These are phyloP conservation scores for Eucalyptus grandis DNA, from an alignment of 345 rosid genomes.

Conservation along the genomic window DNA sequence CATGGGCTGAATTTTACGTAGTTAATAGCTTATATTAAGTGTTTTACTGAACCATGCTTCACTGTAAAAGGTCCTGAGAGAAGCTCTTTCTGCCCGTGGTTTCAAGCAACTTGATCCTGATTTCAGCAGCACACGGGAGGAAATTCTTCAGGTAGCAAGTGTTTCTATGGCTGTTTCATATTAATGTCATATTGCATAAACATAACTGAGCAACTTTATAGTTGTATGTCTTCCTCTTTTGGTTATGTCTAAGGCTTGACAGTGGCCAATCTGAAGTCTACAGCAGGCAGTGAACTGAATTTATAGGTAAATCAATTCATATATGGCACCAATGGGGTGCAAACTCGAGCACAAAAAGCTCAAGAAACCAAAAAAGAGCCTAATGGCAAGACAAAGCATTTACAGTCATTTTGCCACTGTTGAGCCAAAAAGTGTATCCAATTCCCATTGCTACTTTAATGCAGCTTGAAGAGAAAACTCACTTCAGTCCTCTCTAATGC, in stretches of 20 bases:
- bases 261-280: background rate
- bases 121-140: conserved; percentile 54
- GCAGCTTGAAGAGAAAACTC: background rate
- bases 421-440: background rate
- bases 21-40: background rate
- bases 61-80: conserved; percentile 39
- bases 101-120: conserved; percentile 36
- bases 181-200: background rate
- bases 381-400: background rate
- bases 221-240: background rate
- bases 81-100: conserved; percentile 33
- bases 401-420: background rate
- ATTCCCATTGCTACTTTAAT: background rate
- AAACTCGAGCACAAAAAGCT: background rate
- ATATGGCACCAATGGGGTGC: background rate
- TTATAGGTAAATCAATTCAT: background rate
- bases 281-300: background rate
- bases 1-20: background rate
- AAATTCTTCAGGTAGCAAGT: conserved; percentile 60
- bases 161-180: background rate
- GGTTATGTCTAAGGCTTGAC: background rate
- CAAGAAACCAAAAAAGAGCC: background rate
- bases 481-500: background rate
- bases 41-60: conserved; percentile 1
- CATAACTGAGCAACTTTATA: background rate